phyloP scores from a whole-genome alignment of 306 rosid genomes.

The Cucurbita maxima region DNA sequence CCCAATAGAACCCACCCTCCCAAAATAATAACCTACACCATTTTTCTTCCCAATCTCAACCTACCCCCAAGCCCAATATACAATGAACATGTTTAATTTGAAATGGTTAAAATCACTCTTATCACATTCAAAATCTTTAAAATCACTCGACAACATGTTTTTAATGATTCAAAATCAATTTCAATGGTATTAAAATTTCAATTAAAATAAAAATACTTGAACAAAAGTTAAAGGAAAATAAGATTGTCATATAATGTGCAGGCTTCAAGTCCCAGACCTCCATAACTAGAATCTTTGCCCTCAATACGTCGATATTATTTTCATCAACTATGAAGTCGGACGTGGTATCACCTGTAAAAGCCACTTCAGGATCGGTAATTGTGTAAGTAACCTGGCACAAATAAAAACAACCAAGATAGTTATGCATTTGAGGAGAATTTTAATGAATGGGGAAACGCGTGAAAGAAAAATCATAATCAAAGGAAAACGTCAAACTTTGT shows the following conservation, averaged over 20 bases:
- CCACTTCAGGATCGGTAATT: slow-evolving; percentile 59
- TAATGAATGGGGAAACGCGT: neutral
- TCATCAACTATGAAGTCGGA: slow-evolving; percentile 56
- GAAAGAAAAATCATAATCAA: neutral
- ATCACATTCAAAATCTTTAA: too few species aligned
- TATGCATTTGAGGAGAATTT: neutral
- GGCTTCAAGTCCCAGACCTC: slow-evolving; percentile 38
- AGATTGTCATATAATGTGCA: neutral
- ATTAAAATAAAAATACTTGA: neutral
- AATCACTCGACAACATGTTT: too few species aligned
- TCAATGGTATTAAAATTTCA: too few species aligned
- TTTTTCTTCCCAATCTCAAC: neutral
- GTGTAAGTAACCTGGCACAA: slow-evolving; percentile 66
- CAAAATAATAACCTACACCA: neutral
- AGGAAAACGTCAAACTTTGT: neutral
- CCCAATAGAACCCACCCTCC: neutral
- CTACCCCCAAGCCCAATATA: neutral
- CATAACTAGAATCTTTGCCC: slow-evolving; percentile 68
- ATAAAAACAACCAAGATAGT: slow-evolving; percentile 6
- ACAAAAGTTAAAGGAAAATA: neutral
- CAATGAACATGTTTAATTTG: neutral
- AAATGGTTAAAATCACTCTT: too few species aligned
- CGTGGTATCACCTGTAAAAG: slow-evolving; percentile 90
- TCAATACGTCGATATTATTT: slow-evolving; percentile 51
- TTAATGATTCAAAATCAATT: too few species aligned